These are phyloP conservation scores for Gossypium schwendimanii DNA, from an alignment of 441 rosid genomes.

Conservation along the genomic window DNA sequence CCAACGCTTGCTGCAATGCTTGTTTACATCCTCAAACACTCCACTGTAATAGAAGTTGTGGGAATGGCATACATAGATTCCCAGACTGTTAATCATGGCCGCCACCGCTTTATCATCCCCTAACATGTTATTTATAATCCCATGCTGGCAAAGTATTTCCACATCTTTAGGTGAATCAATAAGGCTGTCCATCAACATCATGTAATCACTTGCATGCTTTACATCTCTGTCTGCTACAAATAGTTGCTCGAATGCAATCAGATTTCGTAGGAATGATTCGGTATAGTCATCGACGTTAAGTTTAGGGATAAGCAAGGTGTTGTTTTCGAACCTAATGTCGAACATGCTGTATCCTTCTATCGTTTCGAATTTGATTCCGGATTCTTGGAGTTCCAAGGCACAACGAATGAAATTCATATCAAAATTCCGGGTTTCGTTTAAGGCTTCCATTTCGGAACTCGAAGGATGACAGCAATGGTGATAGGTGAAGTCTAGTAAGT, in stretches of 20 bases:
- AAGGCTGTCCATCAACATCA: background rate
- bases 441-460: background rate
- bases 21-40: background rate
- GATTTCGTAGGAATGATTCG: background rate
- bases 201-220: background rate
- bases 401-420: background rate
- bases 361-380: background rate
- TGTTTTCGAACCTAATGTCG: background rate
- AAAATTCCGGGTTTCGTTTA: background rate
- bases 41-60: background rate
- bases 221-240: background rate
- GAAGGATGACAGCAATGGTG: background rate
- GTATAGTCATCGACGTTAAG: background rate
- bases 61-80: background rate
- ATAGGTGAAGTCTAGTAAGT: background rate
- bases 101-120: background rate
- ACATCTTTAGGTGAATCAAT: background rate
- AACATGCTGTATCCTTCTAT: background rate
- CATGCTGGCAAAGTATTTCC: background rate
- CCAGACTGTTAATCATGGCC: background rate
- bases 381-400: background rate
- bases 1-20: background rate
- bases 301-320: background rate
- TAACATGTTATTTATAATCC: background rate
- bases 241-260: conserved; percentile 14